These are phyloP conservation scores for Citrus reticulata DNA, from an alignment of 345 rosid species.

Conservation along the genomic window DNA sequence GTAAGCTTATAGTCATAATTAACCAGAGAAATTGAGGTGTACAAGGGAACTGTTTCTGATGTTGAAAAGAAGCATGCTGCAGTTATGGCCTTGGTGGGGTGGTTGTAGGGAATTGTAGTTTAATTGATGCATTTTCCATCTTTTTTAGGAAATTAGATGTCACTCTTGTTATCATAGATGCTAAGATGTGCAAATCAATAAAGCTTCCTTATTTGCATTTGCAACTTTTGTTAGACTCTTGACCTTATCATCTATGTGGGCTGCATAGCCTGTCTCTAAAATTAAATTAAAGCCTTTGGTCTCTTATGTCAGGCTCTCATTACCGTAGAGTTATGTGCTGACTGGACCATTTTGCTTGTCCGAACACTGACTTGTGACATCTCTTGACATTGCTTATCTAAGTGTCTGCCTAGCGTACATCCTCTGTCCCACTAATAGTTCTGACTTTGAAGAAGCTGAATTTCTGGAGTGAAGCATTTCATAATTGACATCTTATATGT, in stretches of 20 bases:
- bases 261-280: neutral
- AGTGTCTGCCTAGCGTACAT: neutral
- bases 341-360: neutral
- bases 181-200: neutral
- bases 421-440: neutral
- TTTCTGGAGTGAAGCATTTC: neutral
- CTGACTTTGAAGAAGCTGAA: neutral
- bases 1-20: neutral
- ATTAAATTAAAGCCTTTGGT: neutral
- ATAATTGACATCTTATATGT: neutral
- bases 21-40: neutral
- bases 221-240: slow-evolving; percentile 1
- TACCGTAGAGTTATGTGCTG: neutral
- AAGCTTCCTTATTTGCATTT: neutral
- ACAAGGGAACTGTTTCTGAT: neutral
- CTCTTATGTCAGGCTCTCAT: neutral
- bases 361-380: neutral
- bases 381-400: neutral
- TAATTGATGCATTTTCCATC: neutral
- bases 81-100: neutral
- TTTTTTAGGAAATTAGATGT: neutral
- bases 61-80: neutral
- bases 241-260: neutral
- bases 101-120: neutral
- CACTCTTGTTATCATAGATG: neutral